Evolutionary conservation across 2,329 filamentous ascomycete species (phyloP).

Genomic region (Decorospora gaudefroyi): DNA sequence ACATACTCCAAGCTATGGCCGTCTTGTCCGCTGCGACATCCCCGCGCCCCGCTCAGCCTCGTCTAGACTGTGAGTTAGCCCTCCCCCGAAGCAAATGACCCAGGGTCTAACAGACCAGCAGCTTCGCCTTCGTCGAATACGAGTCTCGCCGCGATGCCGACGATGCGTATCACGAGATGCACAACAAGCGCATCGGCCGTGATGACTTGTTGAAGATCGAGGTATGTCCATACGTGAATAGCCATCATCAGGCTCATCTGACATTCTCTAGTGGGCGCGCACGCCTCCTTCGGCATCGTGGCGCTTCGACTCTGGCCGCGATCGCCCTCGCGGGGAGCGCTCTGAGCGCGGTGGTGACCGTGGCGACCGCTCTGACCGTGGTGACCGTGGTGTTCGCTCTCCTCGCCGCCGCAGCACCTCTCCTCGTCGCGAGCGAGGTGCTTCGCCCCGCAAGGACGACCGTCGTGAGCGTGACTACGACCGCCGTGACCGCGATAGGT

Average conservation of each 20-base stretch:
- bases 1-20: constrained; percentile 77
- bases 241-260: constrained; percentile 16
- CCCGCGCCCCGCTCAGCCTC: constrained; percentile 91
- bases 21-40: constrained; percentile 97
- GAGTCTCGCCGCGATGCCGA: constrained; percentile 97
- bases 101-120: constrained; percentile 54
- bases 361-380: constrained; percentile 65
- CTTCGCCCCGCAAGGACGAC: constrained; percentile 81
- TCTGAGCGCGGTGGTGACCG: constrained; percentile 68
- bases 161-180: constrained; percentile 99
- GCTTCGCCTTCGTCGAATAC: constrained; percentile 99
- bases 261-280: constrained; percentile 80
- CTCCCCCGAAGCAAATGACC: not conserved
- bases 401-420: constrained; percentile 56
- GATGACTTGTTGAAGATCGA: constrained; percentile 98
- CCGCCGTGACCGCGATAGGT: constrained; percentile 73
- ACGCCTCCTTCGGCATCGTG: constrained; percentile 97
- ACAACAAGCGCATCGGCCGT: constrained; percentile 96
- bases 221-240: constrained; percentile 62
- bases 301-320: constrained; percentile 86
- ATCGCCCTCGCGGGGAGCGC: constrained; percentile 36
- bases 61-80: constrained; percentile 84
- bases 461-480: constrained; percentile 67
- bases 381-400: constrained; percentile 72
- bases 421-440: constrained; percentile 59